Evolutionary conservation across 495 filamentous ascomycete species (phyloP), one percentile per base, ranked within the genome.

Genomic region (Tuber brumale): DNA sequence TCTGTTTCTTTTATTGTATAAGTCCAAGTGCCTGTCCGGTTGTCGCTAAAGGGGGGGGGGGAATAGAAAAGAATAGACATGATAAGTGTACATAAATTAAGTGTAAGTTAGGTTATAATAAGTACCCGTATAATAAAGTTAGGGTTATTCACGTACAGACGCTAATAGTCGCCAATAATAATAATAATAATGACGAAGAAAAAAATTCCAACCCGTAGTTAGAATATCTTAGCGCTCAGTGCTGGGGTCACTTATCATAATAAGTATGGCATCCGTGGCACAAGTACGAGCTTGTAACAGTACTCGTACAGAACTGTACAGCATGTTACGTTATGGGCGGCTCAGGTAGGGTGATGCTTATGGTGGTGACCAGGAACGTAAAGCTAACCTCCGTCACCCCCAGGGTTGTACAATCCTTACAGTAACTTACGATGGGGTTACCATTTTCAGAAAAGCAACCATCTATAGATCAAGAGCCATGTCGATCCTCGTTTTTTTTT

Each of bases 1-100:
- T 31, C 57, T 66, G 57, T 66, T 66, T 66, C 57, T 66, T 66
- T 66, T 66, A 61, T 61, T 61, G 31, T 66, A 66, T 66, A 66
- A 18, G n/a, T 27, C 57, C 3, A 57, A 23, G 21, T 27, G 21
- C 23, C 10, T 57, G 23, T 57, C 48, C n/a, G 23, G 23, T 21
- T n/a, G 41, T 35, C 19, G 57, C 57, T 35, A 66, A 66, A 66
- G 35, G 31, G 1, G 19, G 19, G 12, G 19, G 19, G 45, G 21
- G 18, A 46, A 46, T 3, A 19, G 19, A 51, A n/a, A n/a, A 51
- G 23, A n/a, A n/a, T 8, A 9, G 6, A 23, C 21, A 27, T 27
- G 27, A 57, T 57, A 57, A 66, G 57, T 66, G 57, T 16, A 6
- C 57, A 66, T 66, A 66, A 66, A 27, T 35, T 66, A 66, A 66